A percentile compares a stretch with the other conserved stretches of the same genome.
These are phyloP conservation scores for Yamadazyma dendronema DNA, from an alignment of 1,139 yeast species.

Conservation along the genomic window DNA sequence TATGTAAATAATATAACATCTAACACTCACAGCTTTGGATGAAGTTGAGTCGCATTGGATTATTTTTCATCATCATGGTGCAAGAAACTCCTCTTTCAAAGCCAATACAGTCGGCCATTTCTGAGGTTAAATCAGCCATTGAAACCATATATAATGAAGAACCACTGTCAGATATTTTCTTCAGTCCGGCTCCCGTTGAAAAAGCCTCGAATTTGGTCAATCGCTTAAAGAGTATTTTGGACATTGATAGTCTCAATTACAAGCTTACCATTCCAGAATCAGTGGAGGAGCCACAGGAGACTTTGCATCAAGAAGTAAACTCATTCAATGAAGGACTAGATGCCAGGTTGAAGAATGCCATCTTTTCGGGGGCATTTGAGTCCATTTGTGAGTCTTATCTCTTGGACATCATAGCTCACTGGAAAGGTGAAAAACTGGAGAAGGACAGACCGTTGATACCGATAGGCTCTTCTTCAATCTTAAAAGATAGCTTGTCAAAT, in stretches of 20 bases:
- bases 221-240: background rate
- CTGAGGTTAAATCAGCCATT: background rate
- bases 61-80: background rate
- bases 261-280: conserved; percentile 3
- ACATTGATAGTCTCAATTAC: conserved; percentile 1
- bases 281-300: conserved; percentile 2
- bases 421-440: background rate
- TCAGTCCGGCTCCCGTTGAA: background rate
- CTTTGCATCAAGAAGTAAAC: conserved; percentile 1
- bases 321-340: conserved; percentile 6
- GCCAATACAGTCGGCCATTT: background rate
- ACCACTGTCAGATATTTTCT: background rate
- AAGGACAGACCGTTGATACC: background rate
- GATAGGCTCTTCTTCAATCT: background rate
- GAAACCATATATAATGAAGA: background rate
- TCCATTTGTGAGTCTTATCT: background rate
- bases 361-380: conserved; percentile 5
- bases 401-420: conserved; percentile 2
- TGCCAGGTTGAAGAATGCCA: conserved; percentile 4
- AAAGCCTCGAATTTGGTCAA: background rate
- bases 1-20: background rate
- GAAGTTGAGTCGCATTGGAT: background rate
- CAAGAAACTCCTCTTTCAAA: background rate
- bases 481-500: background rate
- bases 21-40: background rate